Conservation (phyloP, 2,329 filamentous ascomycete species). For the Whalleya microplaca region DNA sequence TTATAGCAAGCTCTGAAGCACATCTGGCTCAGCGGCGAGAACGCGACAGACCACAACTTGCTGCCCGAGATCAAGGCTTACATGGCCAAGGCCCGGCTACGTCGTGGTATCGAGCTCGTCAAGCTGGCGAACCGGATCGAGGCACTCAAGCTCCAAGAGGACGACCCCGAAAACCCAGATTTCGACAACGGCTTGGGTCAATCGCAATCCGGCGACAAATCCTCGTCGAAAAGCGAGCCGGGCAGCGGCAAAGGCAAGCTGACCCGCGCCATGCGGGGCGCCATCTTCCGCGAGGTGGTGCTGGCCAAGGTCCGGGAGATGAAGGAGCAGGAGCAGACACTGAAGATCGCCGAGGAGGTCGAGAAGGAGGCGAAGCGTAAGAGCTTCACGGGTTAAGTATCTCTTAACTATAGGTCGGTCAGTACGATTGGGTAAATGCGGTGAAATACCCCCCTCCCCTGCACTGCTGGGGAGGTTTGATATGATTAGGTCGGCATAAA, state of each 20-base stretch:
- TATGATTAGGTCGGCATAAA: too few relatives aligned
- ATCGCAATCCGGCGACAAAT: conserved; percentile 40
- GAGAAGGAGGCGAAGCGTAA: conserved; percentile 52
- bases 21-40: conserved; percentile 88
- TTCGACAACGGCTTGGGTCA: conserved; percentile 64
- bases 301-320: conserved; percentile 90
- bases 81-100: conserved; percentile 87
- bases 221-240: conserved; percentile 27
- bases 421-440: background rate
- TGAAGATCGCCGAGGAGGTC: conserved; percentile 66
- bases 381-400: conserved; percentile 34
- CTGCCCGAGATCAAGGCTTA: conserved; percentile 95
- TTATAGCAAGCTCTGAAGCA: conserved; percentile 75
- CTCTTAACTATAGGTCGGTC: background rate
- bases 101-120: conserved; percentile 92
- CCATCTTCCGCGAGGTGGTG: conserved; percentile 94
- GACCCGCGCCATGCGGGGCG: conserved; percentile 58
- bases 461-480: background rate
- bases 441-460: background rate
- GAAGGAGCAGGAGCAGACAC: conserved; percentile 81
- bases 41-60: conserved; percentile 93
- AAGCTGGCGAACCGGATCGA: conserved; percentile 96
- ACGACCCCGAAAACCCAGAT: conserved; percentile 75
- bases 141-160: conserved; percentile 89
- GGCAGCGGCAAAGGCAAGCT: conserved; percentile 46